Evolutionary conservation across 495 filamentous ascomycete species (phyloP).

Genomic region (Penicillium cosmopolitanum): DNA sequence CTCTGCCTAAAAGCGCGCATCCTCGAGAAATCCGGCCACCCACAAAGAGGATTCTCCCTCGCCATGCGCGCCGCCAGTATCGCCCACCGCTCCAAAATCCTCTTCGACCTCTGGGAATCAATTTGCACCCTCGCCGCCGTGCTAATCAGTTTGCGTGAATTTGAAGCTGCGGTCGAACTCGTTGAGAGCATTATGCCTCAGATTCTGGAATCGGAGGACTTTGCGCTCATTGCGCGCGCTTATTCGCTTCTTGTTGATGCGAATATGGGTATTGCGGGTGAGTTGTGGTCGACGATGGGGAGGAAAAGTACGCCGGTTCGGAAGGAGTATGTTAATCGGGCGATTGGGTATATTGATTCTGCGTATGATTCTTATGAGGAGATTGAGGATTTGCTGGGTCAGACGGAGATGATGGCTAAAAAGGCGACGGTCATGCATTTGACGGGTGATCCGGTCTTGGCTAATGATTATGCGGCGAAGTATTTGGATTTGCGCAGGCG

Average conservation of each 20-base stretch:
- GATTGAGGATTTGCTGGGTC: conserved; percentile 73
- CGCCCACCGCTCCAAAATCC: conserved; percentile 69
- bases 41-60: conserved; percentile 82
- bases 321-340: conserved; percentile 65
- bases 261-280: conserved; percentile 78
- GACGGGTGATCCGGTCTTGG: conserved; percentile 68
- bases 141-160: conserved; percentile 74
- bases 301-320: conserved; percentile 32
- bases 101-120: conserved; percentile 78
- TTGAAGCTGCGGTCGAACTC: conserved; percentile 66
- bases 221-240: conserved; percentile 63
- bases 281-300: conserved; percentile 30
- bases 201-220: conserved; percentile 74
- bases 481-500: conserved; percentile 63
- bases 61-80: conserved; percentile 79
- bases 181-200: conserved; percentile 80
- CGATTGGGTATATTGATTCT: conserved; percentile 67
- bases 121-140: conserved; percentile 70
- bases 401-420: conserved; percentile 85
- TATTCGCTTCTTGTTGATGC: conserved; percentile 82
- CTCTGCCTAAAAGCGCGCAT: conserved; percentile 77
- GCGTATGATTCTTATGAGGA: conserved; percentile 70
- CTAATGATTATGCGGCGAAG: conserved; percentile 74
- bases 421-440: conserved; percentile 80
- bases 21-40: conserved; percentile 68